Conservation (phyloP, 441 rosid genomes). For the Mallotus repandus region DNA sequence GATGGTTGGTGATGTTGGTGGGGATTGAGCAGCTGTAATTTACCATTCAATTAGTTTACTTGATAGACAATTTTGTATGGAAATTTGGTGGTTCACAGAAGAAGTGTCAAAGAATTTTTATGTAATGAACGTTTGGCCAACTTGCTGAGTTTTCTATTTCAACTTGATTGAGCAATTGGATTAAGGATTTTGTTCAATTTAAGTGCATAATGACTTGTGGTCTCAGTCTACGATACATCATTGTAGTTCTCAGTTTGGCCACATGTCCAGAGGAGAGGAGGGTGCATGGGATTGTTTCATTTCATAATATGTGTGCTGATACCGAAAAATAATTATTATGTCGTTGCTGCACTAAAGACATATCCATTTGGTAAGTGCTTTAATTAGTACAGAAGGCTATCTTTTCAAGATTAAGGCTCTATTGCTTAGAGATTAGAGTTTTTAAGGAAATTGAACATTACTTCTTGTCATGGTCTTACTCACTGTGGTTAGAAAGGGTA, state of each 20-base stretch:
- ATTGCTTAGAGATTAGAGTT: neutral
- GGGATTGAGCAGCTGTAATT: neutral
- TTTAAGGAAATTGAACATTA: too few species aligned
- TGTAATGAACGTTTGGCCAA: neutral
- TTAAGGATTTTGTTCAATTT: neutral
- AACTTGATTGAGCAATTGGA: conserved; percentile 3
- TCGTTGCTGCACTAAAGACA: neutral
- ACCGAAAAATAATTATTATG: neutral
- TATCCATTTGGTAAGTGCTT: too few species aligned
- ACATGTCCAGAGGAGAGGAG: neutral
- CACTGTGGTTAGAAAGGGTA: neutral
- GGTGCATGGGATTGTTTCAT: too few species aligned
- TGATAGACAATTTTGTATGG: neutral
- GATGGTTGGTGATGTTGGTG: neutral
- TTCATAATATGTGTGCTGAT: neutral
- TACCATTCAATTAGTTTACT: neutral
- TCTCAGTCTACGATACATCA: neutral
- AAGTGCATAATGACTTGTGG: neutral
- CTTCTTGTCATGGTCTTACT: neutral
- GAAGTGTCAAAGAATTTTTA: neutral
- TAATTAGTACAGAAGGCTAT: neutral
- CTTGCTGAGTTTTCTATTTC: neutral
- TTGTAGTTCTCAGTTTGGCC: neutral
- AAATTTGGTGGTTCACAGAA: neutral
- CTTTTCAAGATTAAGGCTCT: neutral